phyloP scores from a whole-genome alignment of 2,329 filamentous ascomycete genomes.

The Cladophialophora yegresii region DNA sequence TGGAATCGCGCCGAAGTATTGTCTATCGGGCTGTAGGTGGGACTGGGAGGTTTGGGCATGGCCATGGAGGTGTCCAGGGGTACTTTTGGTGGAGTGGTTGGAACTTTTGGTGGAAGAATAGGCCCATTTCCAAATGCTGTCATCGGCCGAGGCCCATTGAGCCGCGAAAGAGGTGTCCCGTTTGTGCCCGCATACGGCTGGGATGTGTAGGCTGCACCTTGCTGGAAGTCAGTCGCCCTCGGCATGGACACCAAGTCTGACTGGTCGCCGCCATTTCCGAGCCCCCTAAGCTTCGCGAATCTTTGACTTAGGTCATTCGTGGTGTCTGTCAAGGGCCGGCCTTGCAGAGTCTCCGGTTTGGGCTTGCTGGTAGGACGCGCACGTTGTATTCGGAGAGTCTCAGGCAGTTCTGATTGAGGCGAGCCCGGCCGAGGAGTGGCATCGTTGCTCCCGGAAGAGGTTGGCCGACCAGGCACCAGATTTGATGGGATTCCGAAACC shows the following conservation, averaged over 20 bases:
- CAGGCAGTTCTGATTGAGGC: slow-evolving; percentile 25
- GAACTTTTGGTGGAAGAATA: slow-evolving; percentile 49
- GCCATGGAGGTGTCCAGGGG: slow-evolving; percentile 42
- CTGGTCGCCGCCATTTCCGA: slow-evolving; percentile 19
- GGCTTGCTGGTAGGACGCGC: slow-evolving; percentile 32
- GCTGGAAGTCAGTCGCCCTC: slow-evolving; percentile 31
- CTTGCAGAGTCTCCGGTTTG: slow-evolving; percentile 34
- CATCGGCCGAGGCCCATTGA: slow-evolving; percentile 50
- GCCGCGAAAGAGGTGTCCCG: slow-evolving; percentile 36
- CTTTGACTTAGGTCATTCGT: slow-evolving; percentile 34
- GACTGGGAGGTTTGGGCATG: slow-evolving; percentile 51
- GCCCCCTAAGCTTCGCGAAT: slow-evolving; percentile 36
- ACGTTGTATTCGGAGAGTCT: slow-evolving; percentile 27
- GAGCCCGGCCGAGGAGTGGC: slow-evolving; percentile 8
- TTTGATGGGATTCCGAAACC: slow-evolving; percentile 26
- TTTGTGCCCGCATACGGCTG: slow-evolving; percentile 33
- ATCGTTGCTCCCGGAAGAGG: slow-evolving; percentile 1
- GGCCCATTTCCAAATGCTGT: slow-evolving; percentile 37
- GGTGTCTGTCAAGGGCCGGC: slow-evolving; percentile 27
- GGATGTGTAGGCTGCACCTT: slow-evolving; percentile 14
- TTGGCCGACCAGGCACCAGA: slow-evolving; percentile 9
- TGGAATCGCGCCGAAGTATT: slow-evolving; percentile 45
- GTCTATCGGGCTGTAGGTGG: slow-evolving; percentile 52
- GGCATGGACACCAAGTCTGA: slow-evolving; percentile 28
- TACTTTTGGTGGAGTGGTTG: slow-evolving; percentile 43